Evolutionary conservation across 495 filamentous ascomycete species (phyloP).

Genomic region (Penicillium samsonianum): DNA sequence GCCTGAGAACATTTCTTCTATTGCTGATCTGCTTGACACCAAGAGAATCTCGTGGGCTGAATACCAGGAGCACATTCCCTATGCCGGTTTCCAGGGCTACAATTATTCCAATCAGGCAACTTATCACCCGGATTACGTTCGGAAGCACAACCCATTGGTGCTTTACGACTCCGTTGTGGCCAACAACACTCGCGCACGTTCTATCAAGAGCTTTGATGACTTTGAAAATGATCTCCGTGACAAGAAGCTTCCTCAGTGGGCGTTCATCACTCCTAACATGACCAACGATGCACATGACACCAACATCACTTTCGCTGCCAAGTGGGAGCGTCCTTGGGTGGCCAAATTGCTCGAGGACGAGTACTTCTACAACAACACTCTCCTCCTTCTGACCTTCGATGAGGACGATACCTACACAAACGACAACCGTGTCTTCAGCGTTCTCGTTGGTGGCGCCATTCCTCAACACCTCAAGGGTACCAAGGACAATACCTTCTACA

Average conservation of each 20-base stretch:
- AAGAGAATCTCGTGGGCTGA: slow-evolving; percentile 67
- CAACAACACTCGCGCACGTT: slow-evolving; percentile 51
- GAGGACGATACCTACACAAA: slow-evolving; percentile 61
- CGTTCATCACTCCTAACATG: slow-evolving; percentile 56
- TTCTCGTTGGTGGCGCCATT: slow-evolving; percentile 67
- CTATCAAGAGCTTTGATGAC: slow-evolving; percentile 67
- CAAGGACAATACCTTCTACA: slow-evolving; percentile 67
- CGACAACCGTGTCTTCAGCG: slow-evolving; percentile 56
- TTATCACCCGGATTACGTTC: slow-evolving; percentile 63
- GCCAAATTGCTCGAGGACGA: slow-evolving; percentile 59
- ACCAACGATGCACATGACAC: slow-evolving; percentile 65
- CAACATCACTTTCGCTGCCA: slow-evolving; percentile 57
- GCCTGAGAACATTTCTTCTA: slow-evolving; percentile 60
- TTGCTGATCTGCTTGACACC: slow-evolving; percentile 68
- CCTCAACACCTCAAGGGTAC: slow-evolving; percentile 58
- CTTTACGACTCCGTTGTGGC: slow-evolving; percentile 59
- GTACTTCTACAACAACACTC: slow-evolving; percentile 60
- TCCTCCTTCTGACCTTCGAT: slow-evolving; percentile 59
- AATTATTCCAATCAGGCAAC: slow-evolving; percentile 54
- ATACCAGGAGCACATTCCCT: slow-evolving; percentile 70
- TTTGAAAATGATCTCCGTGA: slow-evolving; percentile 59
- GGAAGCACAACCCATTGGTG: slow-evolving; percentile 72
- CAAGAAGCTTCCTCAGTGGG: slow-evolving; percentile 66
- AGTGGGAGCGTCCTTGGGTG: slow-evolving; percentile 62
- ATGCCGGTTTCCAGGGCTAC: slow-evolving; percentile 63